These are phyloP conservation scores for Fonsecaea multimorphosa DNA, from an alignment of 2,329 filamentous ascomycete species.

Conservation along the genomic window DNA sequence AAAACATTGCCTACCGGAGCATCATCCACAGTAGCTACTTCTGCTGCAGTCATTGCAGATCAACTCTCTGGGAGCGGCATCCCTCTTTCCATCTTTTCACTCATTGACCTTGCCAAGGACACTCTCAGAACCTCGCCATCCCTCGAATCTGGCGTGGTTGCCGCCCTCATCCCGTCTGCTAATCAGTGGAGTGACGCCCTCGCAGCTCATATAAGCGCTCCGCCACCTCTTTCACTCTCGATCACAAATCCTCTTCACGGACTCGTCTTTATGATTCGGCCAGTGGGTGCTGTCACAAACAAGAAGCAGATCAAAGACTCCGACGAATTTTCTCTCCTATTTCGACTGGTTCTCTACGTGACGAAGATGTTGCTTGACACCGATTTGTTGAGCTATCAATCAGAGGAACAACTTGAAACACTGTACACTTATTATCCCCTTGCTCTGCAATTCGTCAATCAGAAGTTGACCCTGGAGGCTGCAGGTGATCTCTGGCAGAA, in stretches of 20 bases:
- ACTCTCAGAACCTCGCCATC: constrained; percentile 47
- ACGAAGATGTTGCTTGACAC: constrained; percentile 61
- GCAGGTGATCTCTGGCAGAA: constrained; percentile 61
- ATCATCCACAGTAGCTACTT: constrained; percentile 22
- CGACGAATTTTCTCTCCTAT: constrained; percentile 72
- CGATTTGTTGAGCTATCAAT: constrained; percentile 43
- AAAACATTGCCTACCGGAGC: constrained; percentile 16
- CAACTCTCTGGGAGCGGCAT: constrained; percentile 35
- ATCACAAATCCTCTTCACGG: constrained; percentile 76
- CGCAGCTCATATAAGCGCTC: constrained; percentile 51
- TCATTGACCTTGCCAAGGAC: constrained; percentile 62
- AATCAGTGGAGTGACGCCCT: constrained; percentile 71
- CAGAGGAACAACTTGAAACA: constrained; percentile 44
- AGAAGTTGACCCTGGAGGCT: constrained; percentile 63
- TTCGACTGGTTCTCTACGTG: constrained; percentile 76
- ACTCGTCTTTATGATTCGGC: constrained; percentile 67
- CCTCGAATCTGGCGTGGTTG: not conserved
- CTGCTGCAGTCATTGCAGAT: constrained; percentile 33
- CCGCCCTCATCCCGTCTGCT: constrained; percentile 61
- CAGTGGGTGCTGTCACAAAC: constrained; percentile 40
- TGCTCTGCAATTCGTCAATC: constrained; percentile 63
- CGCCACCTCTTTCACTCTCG: constrained; percentile 69
- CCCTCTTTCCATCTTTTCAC: constrained; percentile 33
- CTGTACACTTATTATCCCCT: constrained; percentile 60
- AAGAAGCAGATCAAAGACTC: constrained; percentile 59